These are phyloP conservation scores for Verticillium dahliae DNA, from an alignment of 2,329 filamentous ascomycete species.

Conservation along the genomic window DNA sequence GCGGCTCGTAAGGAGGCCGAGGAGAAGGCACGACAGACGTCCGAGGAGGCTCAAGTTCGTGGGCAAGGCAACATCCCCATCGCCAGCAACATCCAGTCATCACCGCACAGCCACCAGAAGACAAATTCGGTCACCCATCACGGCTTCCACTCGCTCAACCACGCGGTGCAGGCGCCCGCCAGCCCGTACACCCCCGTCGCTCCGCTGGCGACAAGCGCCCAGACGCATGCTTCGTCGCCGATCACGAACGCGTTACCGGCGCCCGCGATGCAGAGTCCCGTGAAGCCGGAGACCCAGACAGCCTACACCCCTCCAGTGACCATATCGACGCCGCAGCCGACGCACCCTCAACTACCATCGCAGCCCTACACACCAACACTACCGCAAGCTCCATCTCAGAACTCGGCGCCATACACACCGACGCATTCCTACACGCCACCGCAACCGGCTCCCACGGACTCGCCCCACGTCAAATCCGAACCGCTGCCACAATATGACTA, in stretches of 20 bases:
- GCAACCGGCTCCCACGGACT: slow-evolving; percentile 14
- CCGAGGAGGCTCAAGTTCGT: slow-evolving; percentile 53
- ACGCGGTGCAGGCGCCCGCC: slow-evolving; percentile 2
- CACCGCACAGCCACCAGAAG: slow-evolving; percentile 14
- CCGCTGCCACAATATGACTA: slow-evolving; percentile 9
- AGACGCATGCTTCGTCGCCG: neutral
- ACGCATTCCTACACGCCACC: slow-evolving; percentile 16
- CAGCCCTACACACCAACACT: slow-evolving; percentile 14
- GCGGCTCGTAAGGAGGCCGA: slow-evolving; percentile 64
- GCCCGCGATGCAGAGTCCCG: neutral
- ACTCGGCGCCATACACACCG: slow-evolving; percentile 1
- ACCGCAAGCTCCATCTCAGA: neutral
- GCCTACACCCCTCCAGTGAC: slow-evolving; percentile 8
- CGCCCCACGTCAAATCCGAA: slow-evolving; percentile 10
- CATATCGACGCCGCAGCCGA: slow-evolving; percentile 12
- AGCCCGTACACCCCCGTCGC: slow-evolving; percentile 3
- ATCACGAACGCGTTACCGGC: slow-evolving; percentile 1
- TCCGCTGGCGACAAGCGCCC: neutral
- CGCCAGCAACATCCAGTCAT: slow-evolving; percentile 43
- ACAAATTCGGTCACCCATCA: neutral
- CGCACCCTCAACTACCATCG: slow-evolving; percentile 14
- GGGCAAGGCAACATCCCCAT: slow-evolving; percentile 55
- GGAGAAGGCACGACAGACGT: slow-evolving; percentile 51
- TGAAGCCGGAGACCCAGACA: neutral
- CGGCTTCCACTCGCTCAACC: slow-evolving; percentile 1